These are phyloP conservation scores for Mycena amicta DNA, from an alignment of 768 basidiomycete species.

Conservation along the genomic window DNA sequence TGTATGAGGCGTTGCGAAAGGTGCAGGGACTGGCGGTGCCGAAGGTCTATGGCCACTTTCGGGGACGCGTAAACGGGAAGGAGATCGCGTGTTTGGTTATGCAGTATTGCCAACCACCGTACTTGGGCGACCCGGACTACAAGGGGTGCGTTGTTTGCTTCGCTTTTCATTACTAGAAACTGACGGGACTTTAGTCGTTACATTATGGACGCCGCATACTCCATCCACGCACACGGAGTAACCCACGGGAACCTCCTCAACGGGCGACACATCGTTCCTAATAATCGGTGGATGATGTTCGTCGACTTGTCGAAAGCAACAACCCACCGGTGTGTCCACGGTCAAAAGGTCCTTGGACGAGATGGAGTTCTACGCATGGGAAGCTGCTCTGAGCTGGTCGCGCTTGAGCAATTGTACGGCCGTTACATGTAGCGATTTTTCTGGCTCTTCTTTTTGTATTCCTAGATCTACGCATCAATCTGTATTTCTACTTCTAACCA, in stretches of 20 bases:
- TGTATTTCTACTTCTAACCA: no score
- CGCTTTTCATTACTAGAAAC: background rate
- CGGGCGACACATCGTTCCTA: conserved; percentile 24
- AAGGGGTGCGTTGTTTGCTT: conserved; percentile 6
- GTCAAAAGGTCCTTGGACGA: conserved; percentile 1
- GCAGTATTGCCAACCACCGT: conserved; percentile 24
- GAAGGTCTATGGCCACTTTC: conserved; percentile 25
- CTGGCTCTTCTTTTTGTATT: no score
- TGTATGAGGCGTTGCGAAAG: conserved; percentile 23
- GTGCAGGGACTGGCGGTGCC: conserved; percentile 31
- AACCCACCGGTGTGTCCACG: conserved; percentile 20
- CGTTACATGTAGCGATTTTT: background rate
- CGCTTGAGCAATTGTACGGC: conserved; percentile 14
- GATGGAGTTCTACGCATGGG: conserved; percentile 10
- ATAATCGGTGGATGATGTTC: conserved; percentile 21
- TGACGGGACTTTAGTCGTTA: conserved; percentile 20
- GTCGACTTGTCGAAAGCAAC: conserved; percentile 28
- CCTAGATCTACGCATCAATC: no score
- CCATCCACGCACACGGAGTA: conserved; percentile 25
- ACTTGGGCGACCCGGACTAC: conserved; percentile 12
- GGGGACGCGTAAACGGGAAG: conserved; percentile 12
- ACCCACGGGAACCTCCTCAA: conserved; percentile 25
- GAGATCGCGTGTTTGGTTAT: conserved; percentile 28
- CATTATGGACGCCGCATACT: conserved; percentile 24
- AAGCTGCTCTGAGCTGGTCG: conserved; percentile 11